These are phyloP conservation scores for Coemansia sp. DNA, from an alignment of 192 early-diverging fungal genomes.

Conservation along the genomic window DNA sequence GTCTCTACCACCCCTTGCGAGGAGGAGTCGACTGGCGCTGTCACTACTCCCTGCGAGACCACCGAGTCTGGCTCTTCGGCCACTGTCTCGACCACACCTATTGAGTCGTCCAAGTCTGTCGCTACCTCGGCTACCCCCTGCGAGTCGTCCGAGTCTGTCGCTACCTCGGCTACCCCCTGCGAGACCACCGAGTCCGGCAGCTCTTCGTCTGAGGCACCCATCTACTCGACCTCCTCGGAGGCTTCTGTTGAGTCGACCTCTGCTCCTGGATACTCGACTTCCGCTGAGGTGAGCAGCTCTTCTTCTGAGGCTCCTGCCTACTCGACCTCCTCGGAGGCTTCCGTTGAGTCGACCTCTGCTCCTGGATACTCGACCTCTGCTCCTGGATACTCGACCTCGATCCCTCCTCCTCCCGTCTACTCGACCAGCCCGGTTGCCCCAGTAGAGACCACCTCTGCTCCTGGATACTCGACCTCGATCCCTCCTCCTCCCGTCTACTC, in stretches of 20 bases:
- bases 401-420: not conserved
- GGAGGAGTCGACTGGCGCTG: not conserved
- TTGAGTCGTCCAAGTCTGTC: conserved; percentile 17
- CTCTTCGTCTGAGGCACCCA: not conserved
- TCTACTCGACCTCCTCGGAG: not conserved
- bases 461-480: not conserved
- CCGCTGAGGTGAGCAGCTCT: conserved; percentile 6
- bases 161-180: not conserved
- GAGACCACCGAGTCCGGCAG: conserved; percentile 11
- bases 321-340: not conserved
- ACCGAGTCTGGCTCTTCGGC: not conserved
- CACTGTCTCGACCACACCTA: not conserved
- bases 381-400: not conserved
- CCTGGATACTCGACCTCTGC: not conserved
- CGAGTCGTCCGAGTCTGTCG: conserved; percentile 16
- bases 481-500: conserved; percentile 1
- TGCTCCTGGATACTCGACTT: not conserved
- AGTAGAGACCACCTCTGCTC: not conserved
- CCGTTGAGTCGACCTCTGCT: not conserved
- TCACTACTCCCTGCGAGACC: not conserved
- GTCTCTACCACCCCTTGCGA: conserved; percentile 10
- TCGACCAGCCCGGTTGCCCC: not conserved
- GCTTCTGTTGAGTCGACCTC: not conserved
- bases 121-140: not conserved
- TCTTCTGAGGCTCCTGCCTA: conserved; percentile 5